phyloP scores from a whole-genome alignment of 805 yeast species.

The Kodamaea sagamina region DNA sequence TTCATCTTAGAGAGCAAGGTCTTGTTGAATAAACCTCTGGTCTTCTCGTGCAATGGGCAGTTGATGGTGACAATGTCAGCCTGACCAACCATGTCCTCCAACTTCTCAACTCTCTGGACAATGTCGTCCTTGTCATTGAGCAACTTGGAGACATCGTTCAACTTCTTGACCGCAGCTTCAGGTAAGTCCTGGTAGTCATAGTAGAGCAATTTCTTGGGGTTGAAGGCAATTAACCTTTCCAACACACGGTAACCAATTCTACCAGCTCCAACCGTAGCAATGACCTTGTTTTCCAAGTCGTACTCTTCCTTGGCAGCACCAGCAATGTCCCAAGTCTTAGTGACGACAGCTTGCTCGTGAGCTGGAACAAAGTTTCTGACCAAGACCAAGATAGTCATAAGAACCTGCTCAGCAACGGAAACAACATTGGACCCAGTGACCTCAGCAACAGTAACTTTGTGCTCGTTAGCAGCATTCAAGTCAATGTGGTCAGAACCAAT shows the following conservation, averaged over 20 bases:
- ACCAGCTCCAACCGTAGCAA: conserved; percentile 82
- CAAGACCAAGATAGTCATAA: conserved; percentile 69
- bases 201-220: conserved; percentile 71
- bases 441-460: conserved; percentile 67
- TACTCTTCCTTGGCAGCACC: conserved; percentile 67
- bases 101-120: conserved; percentile 56
- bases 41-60: conserved; percentile 72
- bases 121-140: conserved; percentile 55
- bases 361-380: conserved; percentile 81
- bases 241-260: conserved; percentile 77
- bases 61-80: conserved; percentile 77
- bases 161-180: conserved; percentile 44
- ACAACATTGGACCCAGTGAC: conserved; percentile 82
- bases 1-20: conserved; percentile 53
- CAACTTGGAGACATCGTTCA: conserved; percentile 37
- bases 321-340: conserved; percentile 75
- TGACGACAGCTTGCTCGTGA: conserved; percentile 59
- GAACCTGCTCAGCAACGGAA: conserved; percentile 79
- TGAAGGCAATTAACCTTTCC: conserved; percentile 70
- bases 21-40: conserved; percentile 67
- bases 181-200: conserved; percentile 74
- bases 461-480: conserved; percentile 64
- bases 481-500: conserved; percentile 85
- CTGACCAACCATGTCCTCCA: conserved; percentile 65
- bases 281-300: conserved; percentile 73